Evolutionary conservation across 2,329 filamentous ascomycete species (phyloP).

Genomic region (Nothomitra cinnamomea): DNA sequence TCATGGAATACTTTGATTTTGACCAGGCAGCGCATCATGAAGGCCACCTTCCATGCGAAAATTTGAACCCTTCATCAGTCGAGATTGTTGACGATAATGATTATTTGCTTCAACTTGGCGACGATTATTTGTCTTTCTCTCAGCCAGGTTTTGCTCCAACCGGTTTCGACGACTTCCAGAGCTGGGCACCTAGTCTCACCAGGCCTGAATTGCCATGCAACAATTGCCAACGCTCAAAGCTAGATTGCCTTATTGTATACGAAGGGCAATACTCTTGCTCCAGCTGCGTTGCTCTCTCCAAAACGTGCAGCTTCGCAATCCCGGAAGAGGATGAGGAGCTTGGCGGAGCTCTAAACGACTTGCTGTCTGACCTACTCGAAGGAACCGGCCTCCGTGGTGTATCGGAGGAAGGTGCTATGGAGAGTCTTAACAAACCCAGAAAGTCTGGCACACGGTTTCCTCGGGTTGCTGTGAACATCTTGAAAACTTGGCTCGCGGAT

Average conservation of each 20-base stretch:
- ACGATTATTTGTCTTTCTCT: neutral
- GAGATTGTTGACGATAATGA: neutral
- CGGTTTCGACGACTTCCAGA: constrained; percentile 5
- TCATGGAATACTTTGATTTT: constrained; percentile 7
- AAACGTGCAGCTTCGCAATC: constrained; percentile 4
- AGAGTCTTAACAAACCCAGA: neutral
- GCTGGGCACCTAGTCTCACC: neutral
- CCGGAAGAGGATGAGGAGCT: neutral
- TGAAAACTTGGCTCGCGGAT: constrained; percentile 71
- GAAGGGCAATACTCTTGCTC: constrained; percentile 6
- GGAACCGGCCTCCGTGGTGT: neutral
- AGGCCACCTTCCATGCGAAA: neutral
- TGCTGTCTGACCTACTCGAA: neutral
- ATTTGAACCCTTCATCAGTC: neutral
- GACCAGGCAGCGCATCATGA: constrained; percentile 3
- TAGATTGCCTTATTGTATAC: constrained; percentile 4
- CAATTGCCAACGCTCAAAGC: constrained; percentile 1
- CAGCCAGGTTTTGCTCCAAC: neutral
- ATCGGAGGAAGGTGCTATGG: neutral
- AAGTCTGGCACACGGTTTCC: constrained; percentile 45
- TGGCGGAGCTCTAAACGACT: neutral
- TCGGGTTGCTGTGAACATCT: constrained; percentile 56
- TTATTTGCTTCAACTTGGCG: neutral
- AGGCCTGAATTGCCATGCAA: constrained; percentile 3
- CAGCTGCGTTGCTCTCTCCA: neutral